Evolutionary conservation across 2,329 filamentous ascomycete species (phyloP).

Genomic region (Huntiella savannae): DNA sequence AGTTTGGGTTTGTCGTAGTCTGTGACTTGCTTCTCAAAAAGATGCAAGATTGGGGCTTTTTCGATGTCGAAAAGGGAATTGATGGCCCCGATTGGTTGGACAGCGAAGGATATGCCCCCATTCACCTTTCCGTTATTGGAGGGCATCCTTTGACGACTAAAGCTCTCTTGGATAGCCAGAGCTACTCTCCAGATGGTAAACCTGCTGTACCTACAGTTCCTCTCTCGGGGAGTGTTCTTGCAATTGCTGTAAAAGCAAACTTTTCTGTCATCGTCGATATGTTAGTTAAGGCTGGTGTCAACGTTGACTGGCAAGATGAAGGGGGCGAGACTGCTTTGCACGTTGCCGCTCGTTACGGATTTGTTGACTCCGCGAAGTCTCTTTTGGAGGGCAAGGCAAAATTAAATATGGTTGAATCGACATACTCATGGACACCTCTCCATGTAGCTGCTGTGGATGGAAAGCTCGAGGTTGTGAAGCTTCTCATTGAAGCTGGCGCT

Average conservation of each 20-base stretch:
- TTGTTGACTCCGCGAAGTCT: constrained; percentile 59
- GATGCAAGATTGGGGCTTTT: constrained; percentile 79
- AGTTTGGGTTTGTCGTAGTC: constrained; percentile 84
- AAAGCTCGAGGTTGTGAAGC: constrained; percentile 51
- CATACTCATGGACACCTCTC: constrained; percentile 87
- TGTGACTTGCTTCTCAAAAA: constrained; percentile 72
- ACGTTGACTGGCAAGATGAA: constrained; percentile 84
- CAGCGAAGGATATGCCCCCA: constrained; percentile 69
- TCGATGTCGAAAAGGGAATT: constrained; percentile 67
- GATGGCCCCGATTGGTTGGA: constrained; percentile 84
- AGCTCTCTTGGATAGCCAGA: constrained; percentile 60
- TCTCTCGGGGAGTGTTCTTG: constrained; percentile 73
- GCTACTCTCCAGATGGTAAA: constrained; percentile 46
- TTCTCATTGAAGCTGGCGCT: constrained; percentile 61
- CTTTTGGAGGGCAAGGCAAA: constrained; percentile 59
- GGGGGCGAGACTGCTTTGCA: constrained; percentile 84
- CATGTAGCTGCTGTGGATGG: constrained; percentile 88
- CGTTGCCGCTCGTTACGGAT: constrained; percentile 74
- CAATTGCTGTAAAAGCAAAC: constrained; percentile 74
- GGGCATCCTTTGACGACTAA: constrained; percentile 77
- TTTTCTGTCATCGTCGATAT: constrained; percentile 70
- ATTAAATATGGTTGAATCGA: constrained; percentile 59
- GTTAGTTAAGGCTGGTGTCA: constrained; percentile 72
- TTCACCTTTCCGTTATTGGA: constrained; percentile 82
- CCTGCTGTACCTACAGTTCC: constrained; percentile 46